These are phyloP conservation scores for Diaporthe sp. DNA, from an alignment of 2,329 filamentous ascomycete species.

Conservation along the genomic window DNA sequence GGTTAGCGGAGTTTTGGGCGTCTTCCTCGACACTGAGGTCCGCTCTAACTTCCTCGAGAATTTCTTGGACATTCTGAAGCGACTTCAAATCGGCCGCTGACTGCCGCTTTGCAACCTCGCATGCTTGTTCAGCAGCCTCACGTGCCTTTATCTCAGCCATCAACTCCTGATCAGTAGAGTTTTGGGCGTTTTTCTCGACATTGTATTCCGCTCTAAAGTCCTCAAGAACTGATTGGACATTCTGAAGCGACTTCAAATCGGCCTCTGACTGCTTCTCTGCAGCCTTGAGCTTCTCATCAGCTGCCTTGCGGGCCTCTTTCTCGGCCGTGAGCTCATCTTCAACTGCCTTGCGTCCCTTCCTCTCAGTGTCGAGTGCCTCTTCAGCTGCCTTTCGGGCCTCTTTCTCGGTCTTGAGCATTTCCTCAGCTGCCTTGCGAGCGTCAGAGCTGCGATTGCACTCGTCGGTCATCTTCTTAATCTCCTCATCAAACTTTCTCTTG, in stretches of 20 bases:
- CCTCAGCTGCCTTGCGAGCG: background rate
- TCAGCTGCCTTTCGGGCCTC: background rate
- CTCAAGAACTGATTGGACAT: no score
- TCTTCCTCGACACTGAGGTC: no score
- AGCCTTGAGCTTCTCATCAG: background rate
- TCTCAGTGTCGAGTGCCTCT: background rate
- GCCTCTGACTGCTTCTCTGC: no score
- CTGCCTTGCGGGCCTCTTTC: background rate
- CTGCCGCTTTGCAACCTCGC: background rate
- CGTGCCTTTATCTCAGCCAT: background rate
- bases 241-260: no score
- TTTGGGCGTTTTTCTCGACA: no score
- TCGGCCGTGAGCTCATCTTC: background rate
- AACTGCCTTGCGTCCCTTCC: background rate
- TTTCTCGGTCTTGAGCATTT: background rate
- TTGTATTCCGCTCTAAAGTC: no score
- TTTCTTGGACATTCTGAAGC: no score
- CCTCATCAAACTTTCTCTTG: background rate
- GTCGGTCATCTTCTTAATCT: background rate
- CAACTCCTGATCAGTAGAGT: background rate
- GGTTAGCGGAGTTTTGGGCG: no score
- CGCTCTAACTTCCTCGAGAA: no score
- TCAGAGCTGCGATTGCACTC: background rate
- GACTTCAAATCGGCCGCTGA: no score
- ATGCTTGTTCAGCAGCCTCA: background rate